These are phyloP conservation scores for Penicillium hordei DNA, from an alignment of 2,329 filamentous ascomycete species.

Conservation along the genomic window DNA sequence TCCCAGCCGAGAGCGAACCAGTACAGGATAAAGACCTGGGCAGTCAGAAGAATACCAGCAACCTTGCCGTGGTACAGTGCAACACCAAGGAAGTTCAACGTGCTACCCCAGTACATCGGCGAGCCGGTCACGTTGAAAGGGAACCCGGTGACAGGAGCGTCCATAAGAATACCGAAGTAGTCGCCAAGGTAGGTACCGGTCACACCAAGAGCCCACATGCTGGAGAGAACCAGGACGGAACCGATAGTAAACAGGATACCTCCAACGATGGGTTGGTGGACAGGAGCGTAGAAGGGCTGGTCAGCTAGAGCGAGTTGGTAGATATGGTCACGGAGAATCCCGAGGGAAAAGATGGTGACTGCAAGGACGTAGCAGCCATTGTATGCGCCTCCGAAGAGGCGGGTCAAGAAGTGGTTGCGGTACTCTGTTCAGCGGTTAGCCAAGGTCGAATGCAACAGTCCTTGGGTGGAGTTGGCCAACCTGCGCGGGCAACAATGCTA, in stretches of 20 bases:
- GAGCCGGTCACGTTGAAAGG: constrained; percentile 89
- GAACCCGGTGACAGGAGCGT: constrained; percentile 88
- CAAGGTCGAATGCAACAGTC: constrained; percentile 4
- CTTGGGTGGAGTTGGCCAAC: constrained; percentile 47
- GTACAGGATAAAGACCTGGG: constrained; percentile 74
- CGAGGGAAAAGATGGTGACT: constrained; percentile 83
- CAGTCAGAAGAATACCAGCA: constrained; percentile 75
- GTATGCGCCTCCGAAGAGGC: constrained; percentile 76
- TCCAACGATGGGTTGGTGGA: constrained; percentile 65
- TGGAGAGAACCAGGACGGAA: constrained; percentile 81
- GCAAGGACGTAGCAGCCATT: constrained; percentile 88
- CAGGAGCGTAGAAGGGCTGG: constrained; percentile 72
- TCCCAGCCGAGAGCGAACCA: constrained; percentile 79
- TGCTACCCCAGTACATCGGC: constrained; percentile 96
- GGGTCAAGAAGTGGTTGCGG: constrained; percentile 83
- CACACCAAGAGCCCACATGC: constrained; percentile 88
- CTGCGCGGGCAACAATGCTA: constrained; percentile 80
- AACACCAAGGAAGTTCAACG: constrained; percentile 86
- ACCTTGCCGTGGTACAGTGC: constrained; percentile 84
- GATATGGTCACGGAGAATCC: constrained; percentile 81
- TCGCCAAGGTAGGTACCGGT: constrained; percentile 96
- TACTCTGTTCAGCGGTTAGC: constrained; percentile 65
- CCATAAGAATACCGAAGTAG: constrained; percentile 98
- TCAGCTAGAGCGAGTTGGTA: constrained; percentile 80
- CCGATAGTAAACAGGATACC: constrained; percentile 71